Conservation (phyloP, 257 asterid genomes). For the Catharanthus roseus region DNA sequence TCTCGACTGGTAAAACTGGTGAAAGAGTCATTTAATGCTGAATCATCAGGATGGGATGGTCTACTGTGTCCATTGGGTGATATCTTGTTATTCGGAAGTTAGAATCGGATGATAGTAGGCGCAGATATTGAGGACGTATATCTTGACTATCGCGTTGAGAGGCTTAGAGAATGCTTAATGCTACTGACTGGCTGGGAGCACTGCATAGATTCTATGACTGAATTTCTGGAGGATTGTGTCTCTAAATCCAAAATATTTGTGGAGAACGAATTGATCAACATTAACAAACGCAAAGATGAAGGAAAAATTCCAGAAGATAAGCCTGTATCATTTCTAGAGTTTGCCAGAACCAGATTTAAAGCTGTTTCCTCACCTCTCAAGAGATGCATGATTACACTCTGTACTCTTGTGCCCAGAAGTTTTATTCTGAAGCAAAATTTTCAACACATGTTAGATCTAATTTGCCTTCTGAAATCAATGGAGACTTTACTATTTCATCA, state of each 20-base stretch:
- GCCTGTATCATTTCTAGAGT: constrained; percentile 31
- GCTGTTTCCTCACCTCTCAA: constrained; percentile 22
- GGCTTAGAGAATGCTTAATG: constrained; percentile 29
- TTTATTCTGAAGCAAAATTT: constrained; percentile 26
- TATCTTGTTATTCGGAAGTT: constrained; percentile 30
- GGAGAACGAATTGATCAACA: constrained; percentile 26
- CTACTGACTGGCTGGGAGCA: constrained; percentile 27
- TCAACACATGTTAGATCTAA: constrained; percentile 19
- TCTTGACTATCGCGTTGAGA: constrained; percentile 28
- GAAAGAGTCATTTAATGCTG: constrained; percentile 20
- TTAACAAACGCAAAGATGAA: constrained; percentile 6
- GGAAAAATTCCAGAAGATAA: constrained; percentile 11
- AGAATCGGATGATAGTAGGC: constrained; percentile 21
- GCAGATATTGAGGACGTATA: constrained; percentile 25
- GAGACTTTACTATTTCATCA: constrained; percentile 33
- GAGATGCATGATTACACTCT: constrained; percentile 26
- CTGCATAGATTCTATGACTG: constrained; percentile 22
- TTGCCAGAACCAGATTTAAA: constrained; percentile 27
- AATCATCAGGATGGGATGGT: constrained; percentile 2
- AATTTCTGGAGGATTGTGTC: constrained; percentile 21
- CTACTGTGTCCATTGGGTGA: constrained; percentile 28
- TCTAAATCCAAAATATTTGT: constrained; percentile 9
- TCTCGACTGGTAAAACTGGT: constrained; percentile 33
- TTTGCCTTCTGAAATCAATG: constrained; percentile 26
- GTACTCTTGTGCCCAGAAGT: constrained; percentile 39